Evolutionary conservation across 176 grass and related monocot species (phyloP).

Genomic region (Paspalum vaginatum): DNA sequence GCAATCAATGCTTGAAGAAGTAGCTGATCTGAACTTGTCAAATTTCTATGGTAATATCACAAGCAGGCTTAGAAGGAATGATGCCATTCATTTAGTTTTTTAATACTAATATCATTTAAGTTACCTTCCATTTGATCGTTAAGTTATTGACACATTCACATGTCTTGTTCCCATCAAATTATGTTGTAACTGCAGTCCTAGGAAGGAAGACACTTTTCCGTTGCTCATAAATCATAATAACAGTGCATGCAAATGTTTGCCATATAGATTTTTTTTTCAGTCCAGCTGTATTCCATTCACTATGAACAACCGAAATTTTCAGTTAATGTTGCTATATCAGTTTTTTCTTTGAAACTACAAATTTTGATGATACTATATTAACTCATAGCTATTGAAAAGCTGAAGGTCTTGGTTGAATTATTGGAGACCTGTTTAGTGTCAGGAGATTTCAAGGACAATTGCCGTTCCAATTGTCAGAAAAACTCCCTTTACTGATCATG

Average conservation of each 20-base stretch:
- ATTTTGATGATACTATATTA: slow-evolving; percentile 9
- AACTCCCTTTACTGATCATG: neutral
- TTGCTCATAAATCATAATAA: slow-evolving; percentile 5
- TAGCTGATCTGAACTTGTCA: slow-evolving; percentile 81
- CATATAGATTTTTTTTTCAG: neutral
- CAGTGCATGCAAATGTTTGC: neutral
- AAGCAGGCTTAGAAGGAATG: too few relatives aligned
- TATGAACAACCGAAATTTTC: slow-evolving; percentile 12
- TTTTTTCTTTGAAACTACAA: slow-evolving; percentile 10
- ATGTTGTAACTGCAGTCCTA: neutral
- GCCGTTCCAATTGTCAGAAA: neutral
- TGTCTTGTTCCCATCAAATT: slow-evolving; percentile 18
- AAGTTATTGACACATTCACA: neutral
- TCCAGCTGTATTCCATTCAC: slow-evolving; percentile 5
- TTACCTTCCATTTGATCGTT: slow-evolving; percentile 11
- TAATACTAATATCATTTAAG: neutral
- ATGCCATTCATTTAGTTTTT: neutral
- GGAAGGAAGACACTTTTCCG: neutral
- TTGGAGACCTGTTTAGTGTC: slow-evolving; percentile 16
- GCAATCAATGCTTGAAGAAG: slow-evolving; percentile 92
- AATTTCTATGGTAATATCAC: slow-evolving; percentile 87
- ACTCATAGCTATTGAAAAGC: slow-evolving; percentile 3
- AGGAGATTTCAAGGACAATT: neutral
- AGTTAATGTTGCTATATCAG: slow-evolving; percentile 23
- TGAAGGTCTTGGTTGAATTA: slow-evolving; percentile 11